These are phyloP conservation scores for Stentor coeruleus DNA, from an alignment of 73 alveolate genomes.

Conservation along the genomic window DNA sequence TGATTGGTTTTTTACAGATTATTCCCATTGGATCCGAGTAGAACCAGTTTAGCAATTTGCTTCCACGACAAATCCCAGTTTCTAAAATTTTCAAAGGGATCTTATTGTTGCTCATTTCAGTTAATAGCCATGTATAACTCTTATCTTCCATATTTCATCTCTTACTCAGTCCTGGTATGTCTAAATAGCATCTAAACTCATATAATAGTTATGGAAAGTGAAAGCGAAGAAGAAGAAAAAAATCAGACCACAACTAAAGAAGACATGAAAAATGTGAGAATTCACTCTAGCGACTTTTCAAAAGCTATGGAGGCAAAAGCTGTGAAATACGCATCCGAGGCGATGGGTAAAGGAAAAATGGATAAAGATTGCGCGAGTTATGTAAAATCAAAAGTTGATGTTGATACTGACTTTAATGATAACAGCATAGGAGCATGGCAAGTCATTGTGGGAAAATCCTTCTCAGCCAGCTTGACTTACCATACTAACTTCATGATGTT, in stretches of 20 bases:
- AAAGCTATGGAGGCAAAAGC: slow-evolving; percentile 20
- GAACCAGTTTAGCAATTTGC: background rate
- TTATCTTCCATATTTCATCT: slow-evolving; percentile 19
- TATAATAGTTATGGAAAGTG: background rate
- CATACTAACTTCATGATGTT: slow-evolving; percentile 48
- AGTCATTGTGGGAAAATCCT: slow-evolving; percentile 56
- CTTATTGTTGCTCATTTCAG: background rate
- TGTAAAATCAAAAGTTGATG: background rate
- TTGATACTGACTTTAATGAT: background rate
- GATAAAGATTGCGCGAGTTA: background rate
- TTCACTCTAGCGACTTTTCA: background rate
- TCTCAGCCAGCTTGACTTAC: slow-evolving; percentile 59
- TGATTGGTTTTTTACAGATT: background rate
- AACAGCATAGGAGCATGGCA: slow-evolving; percentile 57
- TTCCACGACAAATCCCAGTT: slow-evolving; percentile 5
- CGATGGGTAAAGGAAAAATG: background rate
- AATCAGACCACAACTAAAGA: background rate
- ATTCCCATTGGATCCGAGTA: background rate
- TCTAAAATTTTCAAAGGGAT: background rate
- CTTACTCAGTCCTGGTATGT: no score
- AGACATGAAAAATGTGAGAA: background rate
- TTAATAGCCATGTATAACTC: background rate
- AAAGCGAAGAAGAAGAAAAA: background rate
- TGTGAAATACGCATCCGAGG: background rate
- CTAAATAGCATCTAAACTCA: no score